Evolutionary conservation across 1,284 basidiomycete genomes (phyloP).

Genomic region (Hypsizygus ulmarius): DNA sequence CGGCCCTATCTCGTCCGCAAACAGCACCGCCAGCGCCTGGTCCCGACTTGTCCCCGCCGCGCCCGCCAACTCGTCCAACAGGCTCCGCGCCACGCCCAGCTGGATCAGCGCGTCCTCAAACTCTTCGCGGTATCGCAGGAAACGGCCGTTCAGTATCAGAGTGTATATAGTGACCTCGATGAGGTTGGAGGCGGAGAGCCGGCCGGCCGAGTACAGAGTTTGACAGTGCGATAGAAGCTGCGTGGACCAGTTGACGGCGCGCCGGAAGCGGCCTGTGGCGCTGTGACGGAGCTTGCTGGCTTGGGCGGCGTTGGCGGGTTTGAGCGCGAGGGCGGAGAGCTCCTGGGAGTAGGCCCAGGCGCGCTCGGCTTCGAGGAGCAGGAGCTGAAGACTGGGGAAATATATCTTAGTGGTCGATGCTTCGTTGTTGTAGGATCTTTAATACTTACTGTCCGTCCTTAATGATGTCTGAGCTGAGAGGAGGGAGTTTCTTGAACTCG

Average conservation of each 20-base stretch:
- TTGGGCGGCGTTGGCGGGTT: slow-evolving; percentile 49
- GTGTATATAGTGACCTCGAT: slow-evolving; percentile 68
- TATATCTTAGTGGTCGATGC: slow-evolving; percentile 9
- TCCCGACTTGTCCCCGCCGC: slow-evolving; percentile 78
- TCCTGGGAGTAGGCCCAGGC: slow-evolving; percentile 92
- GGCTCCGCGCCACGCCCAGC: slow-evolving; percentile 72
- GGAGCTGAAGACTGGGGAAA: slow-evolving; percentile 74
- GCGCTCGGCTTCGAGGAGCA: slow-evolving; percentile 87
- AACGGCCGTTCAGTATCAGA: slow-evolving; percentile 71
- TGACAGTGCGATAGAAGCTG: slow-evolving; percentile 76
- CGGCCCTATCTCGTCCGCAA: slow-evolving; percentile 86
- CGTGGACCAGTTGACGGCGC: slow-evolving; percentile 81
- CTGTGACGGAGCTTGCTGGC: slow-evolving; percentile 65
- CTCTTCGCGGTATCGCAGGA: slow-evolving; percentile 69
- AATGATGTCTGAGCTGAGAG: slow-evolving; percentile 60
- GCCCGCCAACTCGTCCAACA: slow-evolving; percentile 73
- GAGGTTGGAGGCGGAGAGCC: slow-evolving; percentile 55
- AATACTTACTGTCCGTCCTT: slow-evolving; percentile 78
- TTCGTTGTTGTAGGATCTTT: neutral
- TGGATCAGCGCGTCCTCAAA: slow-evolving; percentile 80
- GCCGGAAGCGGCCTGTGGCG: slow-evolving; percentile 80
- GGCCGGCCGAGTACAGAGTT: slow-evolving; percentile 51
- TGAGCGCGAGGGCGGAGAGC: slow-evolving; percentile 55
- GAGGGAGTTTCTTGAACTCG: slow-evolving; percentile 81
- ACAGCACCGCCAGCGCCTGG: slow-evolving; percentile 85